phyloP scores from a whole-genome alignment of 73 alveolate genomes.

The Paramecium caudatum region DNA sequence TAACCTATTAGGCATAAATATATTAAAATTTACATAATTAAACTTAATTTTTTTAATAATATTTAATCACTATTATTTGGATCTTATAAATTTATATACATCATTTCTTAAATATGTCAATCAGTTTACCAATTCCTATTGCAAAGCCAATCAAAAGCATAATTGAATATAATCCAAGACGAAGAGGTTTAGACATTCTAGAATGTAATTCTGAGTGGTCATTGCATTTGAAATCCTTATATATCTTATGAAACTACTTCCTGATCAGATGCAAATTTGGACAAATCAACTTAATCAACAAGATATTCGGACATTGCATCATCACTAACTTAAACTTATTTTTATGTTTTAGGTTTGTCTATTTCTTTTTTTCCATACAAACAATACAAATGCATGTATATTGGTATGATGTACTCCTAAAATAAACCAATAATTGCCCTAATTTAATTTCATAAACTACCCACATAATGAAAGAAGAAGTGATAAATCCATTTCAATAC shows the following conservation, averaged over 20 bases:
- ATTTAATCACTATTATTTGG: not conserved
- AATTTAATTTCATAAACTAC: no score
- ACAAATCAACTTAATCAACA: conserved; percentile 1
- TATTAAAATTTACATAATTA: not conserved
- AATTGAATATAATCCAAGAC: conserved; percentile 1
- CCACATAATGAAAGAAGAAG: conserved; percentile 42
- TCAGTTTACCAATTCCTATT: conserved; percentile 23
- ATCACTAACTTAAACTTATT: not conserved
- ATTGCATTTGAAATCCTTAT: conserved; percentile 21
- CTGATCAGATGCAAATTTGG: not conserved
- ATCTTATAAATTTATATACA: conserved; percentile 18
- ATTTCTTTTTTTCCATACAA: not conserved
- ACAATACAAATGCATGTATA: conserved; percentile 42
- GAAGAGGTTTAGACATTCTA: not conserved
- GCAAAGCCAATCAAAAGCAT: not conserved
- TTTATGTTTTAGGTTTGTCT: not conserved
- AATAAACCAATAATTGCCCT: conserved; percentile 62
- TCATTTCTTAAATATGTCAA: conserved; percentile 43
- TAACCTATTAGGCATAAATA: not conserved
- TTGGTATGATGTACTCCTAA: conserved; percentile 37
- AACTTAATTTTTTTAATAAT: not conserved
- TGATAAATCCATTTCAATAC: conserved; percentile 1
- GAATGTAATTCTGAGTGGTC: conserved; percentile 16
- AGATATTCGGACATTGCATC: conserved; percentile 24
- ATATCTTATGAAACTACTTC: not conserved